These are phyloP conservation scores for Plicaturopsis crispa DNA, from an alignment of 768 basidiomycete species.

Conservation along the genomic window DNA sequence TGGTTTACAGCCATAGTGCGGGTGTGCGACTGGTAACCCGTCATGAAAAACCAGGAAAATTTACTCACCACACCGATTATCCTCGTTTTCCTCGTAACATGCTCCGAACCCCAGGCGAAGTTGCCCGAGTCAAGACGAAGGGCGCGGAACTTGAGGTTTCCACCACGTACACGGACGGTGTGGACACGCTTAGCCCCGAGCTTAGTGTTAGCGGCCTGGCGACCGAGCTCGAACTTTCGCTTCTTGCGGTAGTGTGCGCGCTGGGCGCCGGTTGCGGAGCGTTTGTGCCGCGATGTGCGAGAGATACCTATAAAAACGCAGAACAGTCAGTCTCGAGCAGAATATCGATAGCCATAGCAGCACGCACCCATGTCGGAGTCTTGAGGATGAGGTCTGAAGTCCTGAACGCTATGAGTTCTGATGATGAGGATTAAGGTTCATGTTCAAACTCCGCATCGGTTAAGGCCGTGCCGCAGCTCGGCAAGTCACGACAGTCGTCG, in stretches of 20 bases:
- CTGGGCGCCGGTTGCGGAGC: constrained; percentile 87
- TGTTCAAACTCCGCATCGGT: constrained; percentile 20
- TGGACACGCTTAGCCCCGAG: constrained; percentile 94
- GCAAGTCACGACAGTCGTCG: no score
- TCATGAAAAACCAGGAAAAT: no score
- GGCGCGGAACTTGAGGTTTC: constrained; percentile 92
- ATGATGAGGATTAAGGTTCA: constrained; percentile 48
- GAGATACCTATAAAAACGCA: constrained; percentile 71
- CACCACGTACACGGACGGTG: constrained; percentile 91
- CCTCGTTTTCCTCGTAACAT: constrained; percentile 90
- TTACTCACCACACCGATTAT: constrained; percentile 87
- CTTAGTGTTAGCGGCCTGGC: constrained; percentile 96
- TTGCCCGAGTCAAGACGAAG: constrained; percentile 95
- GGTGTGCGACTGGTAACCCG: no score
- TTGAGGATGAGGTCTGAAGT: constrained; percentile 56
- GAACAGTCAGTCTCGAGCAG: constrained; percentile 5
- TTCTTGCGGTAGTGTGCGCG: constrained; percentile 98
- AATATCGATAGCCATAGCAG: constrained; percentile 16
- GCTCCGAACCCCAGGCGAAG: constrained; percentile 98
- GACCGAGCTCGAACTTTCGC: constrained; percentile 99
- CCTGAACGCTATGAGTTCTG: constrained; percentile 36
- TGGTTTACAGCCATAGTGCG: constrained; percentile 2
- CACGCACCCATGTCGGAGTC: constrained; percentile 73
- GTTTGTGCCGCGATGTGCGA: constrained; percentile 95
- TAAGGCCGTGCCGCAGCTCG: constrained; percentile 15